These are phyloP conservation scores for Aspergillus floridensis DNA, from an alignment of 2,329 filamentous ascomycete species.

Conservation along the genomic window DNA sequence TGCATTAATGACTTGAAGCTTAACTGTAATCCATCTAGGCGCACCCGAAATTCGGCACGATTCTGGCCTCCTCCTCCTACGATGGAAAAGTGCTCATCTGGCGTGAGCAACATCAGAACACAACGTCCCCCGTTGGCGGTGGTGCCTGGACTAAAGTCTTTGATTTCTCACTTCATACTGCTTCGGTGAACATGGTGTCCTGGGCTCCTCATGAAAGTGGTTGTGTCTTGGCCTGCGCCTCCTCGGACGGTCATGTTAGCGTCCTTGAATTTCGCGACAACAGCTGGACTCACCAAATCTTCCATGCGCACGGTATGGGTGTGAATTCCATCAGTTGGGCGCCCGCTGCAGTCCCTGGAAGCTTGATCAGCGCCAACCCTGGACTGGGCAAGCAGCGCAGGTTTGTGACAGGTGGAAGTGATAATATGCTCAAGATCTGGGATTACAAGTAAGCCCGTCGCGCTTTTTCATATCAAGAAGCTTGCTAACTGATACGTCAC, in stretches of 20 bases:
- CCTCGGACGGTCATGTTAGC: conserved; percentile 86
- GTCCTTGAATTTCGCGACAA: conserved; percentile 98
- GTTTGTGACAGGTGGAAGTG: conserved; percentile 92
- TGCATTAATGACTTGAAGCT: background rate
- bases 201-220: conserved; percentile 98
- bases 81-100: conserved; percentile 98
- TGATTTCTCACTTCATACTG: conserved; percentile 90
- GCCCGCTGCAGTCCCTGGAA: conserved; percentile 77
- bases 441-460: conserved; percentile 60
- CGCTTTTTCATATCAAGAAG: background rate
- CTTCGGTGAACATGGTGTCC: conserved; percentile 91
- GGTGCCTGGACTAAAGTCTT: conserved; percentile 81
- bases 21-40: conserved; percentile 50
- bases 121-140: conserved; percentile 41
- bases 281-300: conserved; percentile 83
- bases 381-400: conserved; percentile 66
- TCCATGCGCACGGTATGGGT: conserved; percentile 87
- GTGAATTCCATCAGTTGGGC: conserved; percentile 97
- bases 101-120: conserved; percentile 68
- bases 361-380: conserved; percentile 71
- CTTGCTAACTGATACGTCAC: conserved; percentile 4
- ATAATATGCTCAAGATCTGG: conserved; percentile 95
- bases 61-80: conserved; percentile 91
- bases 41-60: conserved; percentile 97
- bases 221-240: conserved; percentile 90